phyloP scores from a whole-genome alignment of 2,329 filamentous ascomycete genomes.

The Verruconis gallopava region DNA sequence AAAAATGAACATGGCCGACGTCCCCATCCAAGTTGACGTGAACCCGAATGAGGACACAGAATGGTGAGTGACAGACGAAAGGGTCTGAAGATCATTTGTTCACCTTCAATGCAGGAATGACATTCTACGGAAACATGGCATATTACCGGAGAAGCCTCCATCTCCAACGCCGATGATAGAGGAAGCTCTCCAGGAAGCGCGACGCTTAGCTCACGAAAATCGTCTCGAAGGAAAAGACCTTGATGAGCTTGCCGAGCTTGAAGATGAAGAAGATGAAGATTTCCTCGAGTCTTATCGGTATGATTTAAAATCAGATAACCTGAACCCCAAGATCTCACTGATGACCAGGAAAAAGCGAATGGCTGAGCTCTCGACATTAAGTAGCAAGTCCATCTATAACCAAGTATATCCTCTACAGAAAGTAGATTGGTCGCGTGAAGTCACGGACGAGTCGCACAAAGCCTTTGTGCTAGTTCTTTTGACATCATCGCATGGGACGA shows the following conservation, averaged over 20 bases:
- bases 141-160: conserved; percentile 95
- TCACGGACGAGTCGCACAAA: conserved; percentile 76
- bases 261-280: conserved; percentile 88
- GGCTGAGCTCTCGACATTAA: conserved; percentile 62
- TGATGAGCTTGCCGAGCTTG: conserved; percentile 83
- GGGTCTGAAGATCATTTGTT: neutral
- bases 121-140: conserved; percentile 87
- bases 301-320: no score
- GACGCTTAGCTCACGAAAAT: conserved; percentile 78
- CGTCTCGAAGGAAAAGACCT: conserved; percentile 86
- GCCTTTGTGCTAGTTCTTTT: conserved; percentile 62
- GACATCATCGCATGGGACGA: conserved; percentile 63
- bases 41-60: conserved; percentile 96
- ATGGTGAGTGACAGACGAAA: conserved; percentile 50
- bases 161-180: conserved; percentile 94
- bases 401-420: conserved; percentile 90
- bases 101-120: conserved; percentile 60
- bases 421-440: conserved; percentile 79
- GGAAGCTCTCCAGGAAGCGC: conserved; percentile 78
- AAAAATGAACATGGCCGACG: conserved; percentile 33
- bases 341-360: conserved; percentile 58
- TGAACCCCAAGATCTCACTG: conserved; percentile 7
- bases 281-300: conserved; percentile 77
- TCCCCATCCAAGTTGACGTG: conserved; percentile 65
- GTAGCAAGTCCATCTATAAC: conserved; percentile 69